phyloP scores from a whole-genome alignment of 345 rosid species.

The Camelina laxa region DNA sequence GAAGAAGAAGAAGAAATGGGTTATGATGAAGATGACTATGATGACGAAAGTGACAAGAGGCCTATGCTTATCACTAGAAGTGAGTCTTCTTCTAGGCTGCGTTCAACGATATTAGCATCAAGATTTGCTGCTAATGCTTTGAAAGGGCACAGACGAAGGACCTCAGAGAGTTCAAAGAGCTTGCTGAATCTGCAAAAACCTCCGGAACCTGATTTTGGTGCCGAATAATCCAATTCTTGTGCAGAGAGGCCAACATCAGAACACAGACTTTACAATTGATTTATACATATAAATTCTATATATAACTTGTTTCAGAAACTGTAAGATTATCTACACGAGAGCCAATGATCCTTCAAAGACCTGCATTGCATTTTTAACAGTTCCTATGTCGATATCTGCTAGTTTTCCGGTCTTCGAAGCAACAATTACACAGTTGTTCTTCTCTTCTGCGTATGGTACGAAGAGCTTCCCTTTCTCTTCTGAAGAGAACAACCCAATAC shows the following conservation, averaged over 20 bases:
- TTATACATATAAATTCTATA: constrained; percentile 32
- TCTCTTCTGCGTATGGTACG: constrained; percentile 71
- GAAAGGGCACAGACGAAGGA: constrained; percentile 50
- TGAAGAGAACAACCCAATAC: constrained; percentile 82
- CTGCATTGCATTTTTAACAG: constrained; percentile 65
- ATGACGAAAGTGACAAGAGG: constrained; percentile 44
- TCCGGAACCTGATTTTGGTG: constrained; percentile 73
- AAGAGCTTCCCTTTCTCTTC: constrained; percentile 73
- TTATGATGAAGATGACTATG: constrained; percentile 50
- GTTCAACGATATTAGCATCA: constrained; percentile 74
- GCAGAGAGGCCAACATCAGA: constrained; percentile 5
- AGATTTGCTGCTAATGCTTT: constrained; percentile 83
- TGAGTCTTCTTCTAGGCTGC: constrained; percentile 47
- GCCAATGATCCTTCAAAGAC: constrained; percentile 70
- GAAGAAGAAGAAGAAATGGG: constrained; percentile 68
- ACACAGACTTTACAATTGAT: constrained; percentile 27
- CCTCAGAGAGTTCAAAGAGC: constrained; percentile 34
- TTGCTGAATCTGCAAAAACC: constrained; percentile 79
- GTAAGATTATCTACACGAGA: constrained; percentile 53
- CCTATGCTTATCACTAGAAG: constrained; percentile 38
- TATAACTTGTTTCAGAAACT: constrained; percentile 29
- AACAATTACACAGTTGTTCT: constrained; percentile 58
- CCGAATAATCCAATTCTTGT: constrained; percentile 29
- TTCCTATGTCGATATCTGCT: constrained; percentile 61
- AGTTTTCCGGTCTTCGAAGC: constrained; percentile 75